Conservation (phyloP, 2,329 filamentous ascomycete species). For the Ophiosphaerella herpotricha region DNA sequence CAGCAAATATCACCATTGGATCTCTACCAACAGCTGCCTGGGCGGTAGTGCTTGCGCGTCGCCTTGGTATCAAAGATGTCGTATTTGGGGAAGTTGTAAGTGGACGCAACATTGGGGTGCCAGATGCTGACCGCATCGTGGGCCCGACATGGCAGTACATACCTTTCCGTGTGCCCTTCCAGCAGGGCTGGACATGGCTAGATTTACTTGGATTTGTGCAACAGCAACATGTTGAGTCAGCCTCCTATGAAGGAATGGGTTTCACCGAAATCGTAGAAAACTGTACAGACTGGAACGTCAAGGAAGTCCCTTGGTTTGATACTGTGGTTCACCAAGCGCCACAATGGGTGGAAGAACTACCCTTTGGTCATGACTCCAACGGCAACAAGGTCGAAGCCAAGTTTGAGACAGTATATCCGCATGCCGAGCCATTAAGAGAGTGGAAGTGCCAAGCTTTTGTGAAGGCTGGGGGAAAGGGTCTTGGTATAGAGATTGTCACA, state of each 20-base stretch:
- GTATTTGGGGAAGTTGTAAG: slow-evolving; percentile 70
- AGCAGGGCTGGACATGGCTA: slow-evolving; percentile 49
- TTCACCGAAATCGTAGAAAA: slow-evolving; percentile 41
- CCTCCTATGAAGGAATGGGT: slow-evolving; percentile 44
- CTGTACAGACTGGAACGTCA: slow-evolving; percentile 40
- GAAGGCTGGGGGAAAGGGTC: slow-evolving; percentile 53
- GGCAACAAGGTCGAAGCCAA: slow-evolving; percentile 37
- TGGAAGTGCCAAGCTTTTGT: slow-evolving; percentile 67
- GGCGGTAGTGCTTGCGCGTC: slow-evolving; percentile 65
- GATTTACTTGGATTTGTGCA: slow-evolving; percentile 45
- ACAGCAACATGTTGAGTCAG: slow-evolving; percentile 38
- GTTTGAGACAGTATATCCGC: slow-evolving; percentile 63
- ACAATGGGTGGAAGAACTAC: slow-evolving; percentile 62
- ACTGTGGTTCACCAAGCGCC: slow-evolving; percentile 48
- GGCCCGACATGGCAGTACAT: slow-evolving; percentile 72
- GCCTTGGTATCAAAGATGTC: slow-evolving; percentile 59
- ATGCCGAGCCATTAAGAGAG: slow-evolving; percentile 44
- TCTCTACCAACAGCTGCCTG: slow-evolving; percentile 71
- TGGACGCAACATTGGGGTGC: slow-evolving; percentile 64
- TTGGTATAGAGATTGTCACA: slow-evolving; percentile 65
- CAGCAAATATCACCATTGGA: slow-evolving; percentile 63
- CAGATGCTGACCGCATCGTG: slow-evolving; percentile 60
- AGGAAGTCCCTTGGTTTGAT: slow-evolving; percentile 41
- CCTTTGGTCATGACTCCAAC: slow-evolving; percentile 42
- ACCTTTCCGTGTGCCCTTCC: slow-evolving; percentile 64